Conservation (phyloP, 805 yeast species). For the Ogataea pignaliae region DNA sequence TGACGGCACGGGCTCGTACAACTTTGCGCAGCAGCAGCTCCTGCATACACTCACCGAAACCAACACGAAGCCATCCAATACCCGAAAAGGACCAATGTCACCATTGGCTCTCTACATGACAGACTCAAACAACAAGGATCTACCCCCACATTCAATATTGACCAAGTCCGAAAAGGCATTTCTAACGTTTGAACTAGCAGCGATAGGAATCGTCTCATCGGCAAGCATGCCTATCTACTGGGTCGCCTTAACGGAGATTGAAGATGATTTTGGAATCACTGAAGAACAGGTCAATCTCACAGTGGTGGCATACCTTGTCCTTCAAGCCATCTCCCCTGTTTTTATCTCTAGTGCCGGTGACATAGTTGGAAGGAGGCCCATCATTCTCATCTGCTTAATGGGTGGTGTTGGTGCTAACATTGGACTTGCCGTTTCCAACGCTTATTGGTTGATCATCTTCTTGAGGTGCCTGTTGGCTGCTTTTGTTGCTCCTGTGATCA, state of each 20-base stretch:
- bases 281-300: conserved; percentile 62
- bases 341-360: conserved; percentile 69
- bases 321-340: conserved; percentile 77
- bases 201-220: conserved; percentile 61
- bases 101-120: too few species aligned
- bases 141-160: conserved; percentile 41
- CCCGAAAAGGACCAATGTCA: too few species aligned
- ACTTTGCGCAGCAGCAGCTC: too few species aligned
- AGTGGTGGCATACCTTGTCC: conserved; percentile 68
- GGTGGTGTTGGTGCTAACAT: conserved; percentile 59
- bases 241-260: conserved; percentile 65
- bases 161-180: conserved; percentile 35
- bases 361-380: conserved; percentile 65
- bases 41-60: too few species aligned
- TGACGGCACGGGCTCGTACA: too few species aligned
- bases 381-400: conserved; percentile 48
- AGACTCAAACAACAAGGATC: too few species aligned
- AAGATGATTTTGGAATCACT: conserved; percentile 47
- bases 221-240: conserved; percentile 75
- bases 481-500: conserved; percentile 71
- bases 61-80: too few species aligned
- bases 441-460: conserved; percentile 58
- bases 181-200: conserved; percentile 37
- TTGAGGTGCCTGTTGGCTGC: conserved; percentile 74
- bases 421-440: conserved; percentile 57